Conservation (phyloP, 257 asterid genomes). For the Phtheirospermum japonicum region DNA sequence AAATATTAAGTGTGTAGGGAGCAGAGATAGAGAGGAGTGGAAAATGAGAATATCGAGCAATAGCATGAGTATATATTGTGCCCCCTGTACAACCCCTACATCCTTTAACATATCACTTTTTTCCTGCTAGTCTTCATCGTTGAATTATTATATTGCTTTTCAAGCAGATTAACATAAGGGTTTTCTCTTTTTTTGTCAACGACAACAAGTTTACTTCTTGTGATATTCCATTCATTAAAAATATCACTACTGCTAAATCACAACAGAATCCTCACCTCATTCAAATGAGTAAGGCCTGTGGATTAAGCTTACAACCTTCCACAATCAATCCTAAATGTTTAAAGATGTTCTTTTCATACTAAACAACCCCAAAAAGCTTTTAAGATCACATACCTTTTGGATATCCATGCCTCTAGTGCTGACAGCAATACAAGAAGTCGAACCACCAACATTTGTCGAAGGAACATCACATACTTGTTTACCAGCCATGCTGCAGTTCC, state of each 20-base stretch:
- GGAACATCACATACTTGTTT: slow-evolving; percentile 95
- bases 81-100: slow-evolving; percentile 9
- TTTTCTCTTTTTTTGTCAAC: slow-evolving; percentile 5
- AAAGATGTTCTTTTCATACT: slow-evolving; percentile 9
- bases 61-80: slow-evolving; percentile 9
- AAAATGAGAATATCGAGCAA: neutral
- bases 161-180: slow-evolving; percentile 7
- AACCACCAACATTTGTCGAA: slow-evolving; percentile 78
- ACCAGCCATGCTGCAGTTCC: slow-evolving; percentile 83
- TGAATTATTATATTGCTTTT: slow-evolving; percentile 3
- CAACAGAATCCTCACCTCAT: slow-evolving; percentile 12
- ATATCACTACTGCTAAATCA: slow-evolving; percentile 15
- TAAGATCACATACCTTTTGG: slow-evolving; percentile 72
- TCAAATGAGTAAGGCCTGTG: slow-evolving; percentile 14
- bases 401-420: slow-evolving; percentile 85
- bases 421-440: slow-evolving; percentile 81
- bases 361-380: too few relatives aligned
- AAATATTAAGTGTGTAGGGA: neutral
- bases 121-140: slow-evolving; percentile 12
- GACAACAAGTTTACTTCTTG: slow-evolving; percentile 8
- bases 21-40: neutral
- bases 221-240: slow-evolving; percentile 18
- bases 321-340: slow-evolving; percentile 7
- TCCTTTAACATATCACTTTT: slow-evolving; percentile 5
- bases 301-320: slow-evolving; percentile 10